phyloP scores from a whole-genome alignment of 495 filamentous ascomycete species.

The Hyphodiscus hymeniophilus region DNA sequence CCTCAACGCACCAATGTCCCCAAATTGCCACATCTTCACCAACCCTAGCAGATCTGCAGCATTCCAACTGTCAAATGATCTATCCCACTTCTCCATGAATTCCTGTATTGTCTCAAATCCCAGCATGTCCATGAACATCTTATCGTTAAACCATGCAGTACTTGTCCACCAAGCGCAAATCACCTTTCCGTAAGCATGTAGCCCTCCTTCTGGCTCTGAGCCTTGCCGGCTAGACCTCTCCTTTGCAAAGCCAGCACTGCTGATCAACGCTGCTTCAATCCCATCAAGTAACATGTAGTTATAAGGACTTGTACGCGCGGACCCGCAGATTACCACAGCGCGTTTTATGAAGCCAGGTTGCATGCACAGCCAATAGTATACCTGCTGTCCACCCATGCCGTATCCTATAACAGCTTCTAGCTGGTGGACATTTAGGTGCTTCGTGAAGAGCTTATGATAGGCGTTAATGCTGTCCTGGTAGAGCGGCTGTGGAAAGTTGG shows the following conservation, averaged over 20 bases:
- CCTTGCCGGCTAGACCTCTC: conserved; percentile 23
- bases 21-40: conserved; percentile 36
- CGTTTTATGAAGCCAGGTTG: conserved; percentile 30
- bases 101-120: conserved; percentile 14
- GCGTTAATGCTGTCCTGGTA: conserved; percentile 29
- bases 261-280: conserved; percentile 29
- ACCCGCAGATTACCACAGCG: conserved; percentile 31
- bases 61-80: conserved; percentile 27
- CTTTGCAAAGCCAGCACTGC: conserved; percentile 29
- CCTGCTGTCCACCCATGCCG: conserved; percentile 40
- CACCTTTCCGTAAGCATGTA: conserved; percentile 31
- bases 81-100: conserved; percentile 27
- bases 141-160: conserved; percentile 33
- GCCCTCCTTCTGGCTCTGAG: conserved; percentile 21
- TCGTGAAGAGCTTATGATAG: conserved; percentile 23
- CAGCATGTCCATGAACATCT: conserved; percentile 26
- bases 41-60: conserved; percentile 33
- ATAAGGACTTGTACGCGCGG: conserved; percentile 32
- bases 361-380: conserved; percentile 34
- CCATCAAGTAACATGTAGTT: conserved; percentile 40
- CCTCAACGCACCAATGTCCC: conserved; percentile 27
- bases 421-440: conserved; percentile 19
- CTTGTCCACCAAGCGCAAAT: conserved; percentile 36
- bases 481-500: conserved; percentile 15
- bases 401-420: conserved; percentile 33